Base-by-base conservation (phyloP, 768 basidiomycete genomes). In the Pisolithus marmoratus region DNA sequence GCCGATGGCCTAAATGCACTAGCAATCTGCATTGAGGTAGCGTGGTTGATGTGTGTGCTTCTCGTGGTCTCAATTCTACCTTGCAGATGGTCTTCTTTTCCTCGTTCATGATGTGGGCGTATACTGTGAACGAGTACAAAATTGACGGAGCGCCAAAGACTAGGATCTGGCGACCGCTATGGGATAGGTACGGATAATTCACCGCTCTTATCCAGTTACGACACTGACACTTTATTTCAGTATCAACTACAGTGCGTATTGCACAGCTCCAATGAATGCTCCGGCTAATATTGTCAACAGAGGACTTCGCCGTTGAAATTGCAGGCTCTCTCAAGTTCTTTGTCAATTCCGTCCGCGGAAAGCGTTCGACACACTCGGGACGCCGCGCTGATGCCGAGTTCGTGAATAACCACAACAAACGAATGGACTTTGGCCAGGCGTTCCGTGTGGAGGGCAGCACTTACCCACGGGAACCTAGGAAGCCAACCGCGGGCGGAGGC, bases 1-100 rank as follows among this genome's bases (percentile, higher is more conserved):
- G 80, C 90, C 1, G 79, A 95, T 53, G 93, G 93, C 1, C 69
- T 94, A 27, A 87, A 83, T 55, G 90, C 93, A 0, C 74, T 96
- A 4, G 73, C 86, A 17, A 90, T 83, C 27, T 90, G 87, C 57
- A 81, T 94, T 46, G 93, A 95, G 79, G 90, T 88, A 57, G 49
- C 66, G 53, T 27, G 37, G 19, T 48, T 24, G 17, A 0, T 6
- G 31, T n/a, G 15, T 36, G 4, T 17, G n/a, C 12, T 48, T 19
- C 24, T 36, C 42, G 26, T 23, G 55, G 37, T 53, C 53, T 60
- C 49, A 50, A 49, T 19, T 27, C 5, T 7, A 14, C 15, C 20
- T 46, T 45, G 2, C 55, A 90, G 87, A 94, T 94, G 91, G 82
- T 92, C 42, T 71, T 91, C 62, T 93, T 94, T 63, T 72, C 90